Evolutionary conservation across 2,329 filamentous ascomycete species (phyloP).

Genomic region (Fusarium fujikuroi): DNA sequence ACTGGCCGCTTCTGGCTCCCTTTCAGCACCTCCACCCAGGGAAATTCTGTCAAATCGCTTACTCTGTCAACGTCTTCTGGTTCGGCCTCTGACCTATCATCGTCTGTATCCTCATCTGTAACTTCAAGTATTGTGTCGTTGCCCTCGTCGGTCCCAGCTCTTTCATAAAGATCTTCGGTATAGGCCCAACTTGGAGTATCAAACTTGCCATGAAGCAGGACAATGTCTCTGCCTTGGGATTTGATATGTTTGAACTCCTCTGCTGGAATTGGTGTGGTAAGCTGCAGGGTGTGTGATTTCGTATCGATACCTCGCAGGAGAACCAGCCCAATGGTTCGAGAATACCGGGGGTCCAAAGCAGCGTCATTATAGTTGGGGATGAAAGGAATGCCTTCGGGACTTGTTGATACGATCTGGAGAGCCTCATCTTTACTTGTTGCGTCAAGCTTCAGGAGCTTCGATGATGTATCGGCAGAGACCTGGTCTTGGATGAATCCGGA

Average conservation of each 20-base stretch:
- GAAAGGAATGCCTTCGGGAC: conserved; percentile 68
- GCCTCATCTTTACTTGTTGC: neutral
- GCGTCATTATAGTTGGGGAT: conserved; percentile 65
- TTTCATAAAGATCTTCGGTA: conserved; percentile 67
- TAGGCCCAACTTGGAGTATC: conserved; percentile 78
- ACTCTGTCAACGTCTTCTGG: conserved; percentile 39
- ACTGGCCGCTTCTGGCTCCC: conserved; percentile 66
- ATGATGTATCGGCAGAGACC: neutral
- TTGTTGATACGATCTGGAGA: conserved; percentile 26
- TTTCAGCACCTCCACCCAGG: conserved; percentile 69
- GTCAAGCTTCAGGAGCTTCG: conserved; percentile 35
- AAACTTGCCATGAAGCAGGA: conserved; percentile 75
- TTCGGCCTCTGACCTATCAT: conserved; percentile 47
- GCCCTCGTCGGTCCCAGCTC: conserved; percentile 47
- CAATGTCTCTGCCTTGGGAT: conserved; percentile 59
- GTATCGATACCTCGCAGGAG: conserved; percentile 77
- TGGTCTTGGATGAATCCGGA: conserved; percentile 41
- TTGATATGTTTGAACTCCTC: conserved; percentile 54
- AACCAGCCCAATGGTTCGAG: conserved; percentile 70
- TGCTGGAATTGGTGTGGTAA: conserved; percentile 69
- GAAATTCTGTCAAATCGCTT: conserved; percentile 50
- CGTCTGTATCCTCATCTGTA: conserved; percentile 50
- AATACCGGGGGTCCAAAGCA: conserved; percentile 69
- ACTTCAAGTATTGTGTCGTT: conserved; percentile 46
- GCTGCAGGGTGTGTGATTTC: conserved; percentile 63